These are phyloP conservation scores for Rhynchospora pubera DNA, from an alignment of 176 grass and related monocot species.

Conservation along the genomic window DNA sequence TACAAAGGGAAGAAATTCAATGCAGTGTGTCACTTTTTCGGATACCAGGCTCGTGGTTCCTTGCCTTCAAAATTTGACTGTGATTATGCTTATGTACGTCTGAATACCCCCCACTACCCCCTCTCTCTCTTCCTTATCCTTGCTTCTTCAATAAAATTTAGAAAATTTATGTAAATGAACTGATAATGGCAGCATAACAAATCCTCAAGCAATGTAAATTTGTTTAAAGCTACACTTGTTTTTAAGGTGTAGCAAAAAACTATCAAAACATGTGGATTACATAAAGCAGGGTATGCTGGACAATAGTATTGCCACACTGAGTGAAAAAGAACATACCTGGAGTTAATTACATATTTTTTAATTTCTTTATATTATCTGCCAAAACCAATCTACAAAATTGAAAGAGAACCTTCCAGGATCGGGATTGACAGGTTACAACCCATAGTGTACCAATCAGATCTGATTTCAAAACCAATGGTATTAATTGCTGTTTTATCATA, in stretches of 20 bases:
- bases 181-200: not conserved
- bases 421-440: not conserved
- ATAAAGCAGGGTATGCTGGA: not conserved
- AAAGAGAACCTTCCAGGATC: not conserved
- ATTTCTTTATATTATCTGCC: not conserved
- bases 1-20: slow-evolving; percentile 84
- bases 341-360: not conserved
- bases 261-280: not conserved
- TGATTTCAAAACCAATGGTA: not conserved
- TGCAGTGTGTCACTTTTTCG: slow-evolving; percentile 70
- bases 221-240: not conserved
- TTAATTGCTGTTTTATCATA: not conserved
- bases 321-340: not conserved
- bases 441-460: not conserved
- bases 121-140: not conserved
- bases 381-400: not conserved
- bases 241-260: not conserved
- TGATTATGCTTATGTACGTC: slow-evolving; percentile 72
- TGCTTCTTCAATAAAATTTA: not conserved
- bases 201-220: not conserved
- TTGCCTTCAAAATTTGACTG: slow-evolving; percentile 73
- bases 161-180: not conserved
- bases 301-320: not conserved
- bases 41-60: slow-evolving; percentile 71
- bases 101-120: not conserved